A percentile compares a stretch with the other conserved stretches of the same genome.
phyloP scores from a whole-genome alignment of 805 yeast species.

The Yarrowia hollandica region DNA sequence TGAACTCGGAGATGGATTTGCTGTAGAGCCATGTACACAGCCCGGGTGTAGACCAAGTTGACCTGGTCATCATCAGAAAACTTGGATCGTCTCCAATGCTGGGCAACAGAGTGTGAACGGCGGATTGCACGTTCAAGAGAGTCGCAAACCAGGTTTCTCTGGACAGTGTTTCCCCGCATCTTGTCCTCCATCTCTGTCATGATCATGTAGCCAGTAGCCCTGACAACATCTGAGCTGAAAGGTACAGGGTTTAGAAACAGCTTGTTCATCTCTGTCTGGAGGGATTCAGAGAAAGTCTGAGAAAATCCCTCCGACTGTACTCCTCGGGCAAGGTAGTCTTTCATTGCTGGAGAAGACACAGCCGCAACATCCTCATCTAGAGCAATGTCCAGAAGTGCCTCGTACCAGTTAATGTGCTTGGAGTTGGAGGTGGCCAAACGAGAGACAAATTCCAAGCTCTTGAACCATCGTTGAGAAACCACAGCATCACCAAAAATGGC shows the following conservation, averaged over 20 bases:
- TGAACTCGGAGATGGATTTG: background rate
- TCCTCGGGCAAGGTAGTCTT: background rate
- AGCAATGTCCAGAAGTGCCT: background rate
- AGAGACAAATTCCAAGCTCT: background rate
- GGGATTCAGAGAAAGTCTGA: background rate
- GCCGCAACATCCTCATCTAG: conserved; percentile 9
- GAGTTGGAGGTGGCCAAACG: background rate
- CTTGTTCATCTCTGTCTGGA: conserved; percentile 12
- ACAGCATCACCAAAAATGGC: conserved; percentile 2
- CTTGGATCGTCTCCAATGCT: conserved; percentile 7
- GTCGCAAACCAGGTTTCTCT: background rate
- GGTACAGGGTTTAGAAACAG: conserved; percentile 1
- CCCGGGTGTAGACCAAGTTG: conserved; percentile 16
- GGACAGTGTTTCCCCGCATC: conserved; percentile 3
- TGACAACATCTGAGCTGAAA: background rate
- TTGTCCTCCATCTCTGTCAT: conserved; percentile 24
- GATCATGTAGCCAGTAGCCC: conserved; percentile 20
- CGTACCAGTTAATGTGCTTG: conserved; percentile 17
- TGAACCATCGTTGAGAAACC: conserved; percentile 1
- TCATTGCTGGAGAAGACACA: conserved; percentile 2
- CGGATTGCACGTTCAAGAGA: background rate
- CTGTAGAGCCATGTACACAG: conserved; percentile 1
- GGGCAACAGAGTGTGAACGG: conserved; percentile 11
- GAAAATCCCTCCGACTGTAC: conserved; percentile 6
- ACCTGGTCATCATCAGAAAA: conserved; percentile 15